Percentiles rank a stretch among this genome's conserved stretches.
phyloP scores from a whole-genome alignment of 352 stramenopile genomes.

The Phytophthora pini region DNA sequence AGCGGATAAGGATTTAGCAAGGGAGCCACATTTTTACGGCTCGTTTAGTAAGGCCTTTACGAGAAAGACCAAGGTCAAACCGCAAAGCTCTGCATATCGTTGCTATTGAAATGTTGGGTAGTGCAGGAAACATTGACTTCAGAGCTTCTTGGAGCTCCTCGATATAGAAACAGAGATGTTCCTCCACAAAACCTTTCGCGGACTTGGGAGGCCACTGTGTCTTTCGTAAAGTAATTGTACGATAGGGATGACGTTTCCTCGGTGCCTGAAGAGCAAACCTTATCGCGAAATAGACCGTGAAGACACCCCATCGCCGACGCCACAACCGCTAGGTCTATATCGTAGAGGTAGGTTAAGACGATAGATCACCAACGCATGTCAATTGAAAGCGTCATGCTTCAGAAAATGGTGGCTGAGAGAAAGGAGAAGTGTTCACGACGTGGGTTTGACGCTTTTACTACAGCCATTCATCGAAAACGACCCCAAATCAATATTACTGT shows the following conservation, averaged over 20 bases:
- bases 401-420: too few species aligned
- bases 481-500: too few species aligned
- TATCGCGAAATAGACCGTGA: background rate
- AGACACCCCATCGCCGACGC: slow-evolving; percentile 8
- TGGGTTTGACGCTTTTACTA: too few species aligned
- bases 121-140: too few species aligned
- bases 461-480: background rate
- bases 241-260: slow-evolving; percentile 4
- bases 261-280: background rate
- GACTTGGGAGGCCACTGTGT: slow-evolving; percentile 7
- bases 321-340: slow-evolving; percentile 14
- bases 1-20: too few species aligned
- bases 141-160: slow-evolving; percentile 26
- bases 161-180: slow-evolving; percentile 39
- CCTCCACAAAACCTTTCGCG: slow-evolving; percentile 16
- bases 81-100: too few species aligned
- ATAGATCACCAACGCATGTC: slow-evolving; percentile 31
- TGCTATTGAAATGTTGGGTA: too few species aligned
- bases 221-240: background rate
- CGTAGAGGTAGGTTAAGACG: slow-evolving; percentile 28
- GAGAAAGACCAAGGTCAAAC: too few species aligned
- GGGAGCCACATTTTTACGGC: too few species aligned
- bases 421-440: too few species aligned
- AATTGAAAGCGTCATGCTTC: too few species aligned
- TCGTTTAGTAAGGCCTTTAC: too few species aligned